These are phyloP conservation scores for Coffea canephora DNA, from an alignment of 257 asterid species.

Conservation along the genomic window DNA sequence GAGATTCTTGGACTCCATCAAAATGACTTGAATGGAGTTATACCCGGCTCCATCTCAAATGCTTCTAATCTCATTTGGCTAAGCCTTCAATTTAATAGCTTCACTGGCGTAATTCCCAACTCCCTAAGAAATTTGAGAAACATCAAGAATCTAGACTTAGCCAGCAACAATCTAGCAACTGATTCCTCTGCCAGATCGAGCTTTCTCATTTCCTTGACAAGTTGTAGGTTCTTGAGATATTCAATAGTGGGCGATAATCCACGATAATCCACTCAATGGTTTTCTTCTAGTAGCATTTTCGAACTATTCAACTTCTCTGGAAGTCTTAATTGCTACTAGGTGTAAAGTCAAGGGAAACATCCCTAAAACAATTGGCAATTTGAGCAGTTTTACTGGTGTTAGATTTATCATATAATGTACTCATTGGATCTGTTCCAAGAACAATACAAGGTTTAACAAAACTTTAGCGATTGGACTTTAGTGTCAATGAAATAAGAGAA, in stretches of 20 bases:
- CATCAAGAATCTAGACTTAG: conserved; percentile 18
- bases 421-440: conserved; percentile 8
- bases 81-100: background rate
- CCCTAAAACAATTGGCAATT: conserved; percentile 33
- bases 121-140: conserved; percentile 18
- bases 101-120: background rate
- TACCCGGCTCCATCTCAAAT: background rate
- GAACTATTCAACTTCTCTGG: conserved; percentile 31
- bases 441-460: background rate
- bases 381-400: conserved; percentile 4
- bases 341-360: conserved; percentile 26
- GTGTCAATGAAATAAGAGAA: conserved; percentile 17
- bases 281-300: conserved; percentile 30
- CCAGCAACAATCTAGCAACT: conserved; percentile 18
- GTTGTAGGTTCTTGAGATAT: background rate
- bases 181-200: background rate
- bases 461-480: background rate
- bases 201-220: conserved; percentile 15
- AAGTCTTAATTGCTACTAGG: accelerated
- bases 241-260: conserved; percentile 10
- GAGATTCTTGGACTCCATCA: too few relatives aligned
- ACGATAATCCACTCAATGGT: conserved; percentile 17
- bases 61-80: background rate
- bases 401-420: background rate
- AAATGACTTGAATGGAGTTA: background rate